These are phyloP conservation scores for Antitrichia curtipendula DNA, from an alignment of 225 moss, liverwort and hornwort species.

Conservation along the genomic window DNA sequence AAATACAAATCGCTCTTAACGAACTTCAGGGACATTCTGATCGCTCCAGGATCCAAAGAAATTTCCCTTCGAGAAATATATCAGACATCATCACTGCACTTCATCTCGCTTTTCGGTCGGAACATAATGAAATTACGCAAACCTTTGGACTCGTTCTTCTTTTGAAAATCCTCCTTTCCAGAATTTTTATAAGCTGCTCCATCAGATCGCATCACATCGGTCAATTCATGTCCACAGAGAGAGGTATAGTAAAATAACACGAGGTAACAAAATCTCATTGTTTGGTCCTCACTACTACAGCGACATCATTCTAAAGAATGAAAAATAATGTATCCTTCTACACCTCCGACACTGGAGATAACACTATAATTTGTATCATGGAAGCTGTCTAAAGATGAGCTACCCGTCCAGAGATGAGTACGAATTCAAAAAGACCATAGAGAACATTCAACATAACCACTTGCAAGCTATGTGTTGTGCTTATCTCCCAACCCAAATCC, in stretches of 20 bases:
- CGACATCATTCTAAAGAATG: not conserved
- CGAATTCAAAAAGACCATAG: not conserved
- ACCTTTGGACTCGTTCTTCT: conserved; percentile 4
- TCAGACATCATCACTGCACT: not conserved
- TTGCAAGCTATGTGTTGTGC: not conserved
- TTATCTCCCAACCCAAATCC: not conserved
- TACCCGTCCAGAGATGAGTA: not conserved
- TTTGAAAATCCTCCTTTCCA: conserved; percentile 26
- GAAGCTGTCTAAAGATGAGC: not conserved
- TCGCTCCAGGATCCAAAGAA: not conserved
- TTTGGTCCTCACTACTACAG: not conserved
- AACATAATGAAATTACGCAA: not conserved
- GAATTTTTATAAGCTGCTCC: conserved; percentile 19
- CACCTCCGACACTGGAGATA: not conserved
- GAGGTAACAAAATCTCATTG: not conserved
- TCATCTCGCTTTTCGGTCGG: not conserved
- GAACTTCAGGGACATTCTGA: not conserved
- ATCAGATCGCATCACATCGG: not conserved
- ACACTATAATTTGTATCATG: not conserved
- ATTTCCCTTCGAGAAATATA: not conserved
- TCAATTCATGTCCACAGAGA: not conserved
- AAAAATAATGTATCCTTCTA: not conserved
- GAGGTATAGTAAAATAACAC: not conserved
- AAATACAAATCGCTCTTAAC: not conserved
- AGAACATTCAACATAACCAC: not conserved